These are phyloP conservation scores for Spinacia oleracea DNA, from an alignment of 179 eudicot species.

Conservation along the genomic window DNA sequence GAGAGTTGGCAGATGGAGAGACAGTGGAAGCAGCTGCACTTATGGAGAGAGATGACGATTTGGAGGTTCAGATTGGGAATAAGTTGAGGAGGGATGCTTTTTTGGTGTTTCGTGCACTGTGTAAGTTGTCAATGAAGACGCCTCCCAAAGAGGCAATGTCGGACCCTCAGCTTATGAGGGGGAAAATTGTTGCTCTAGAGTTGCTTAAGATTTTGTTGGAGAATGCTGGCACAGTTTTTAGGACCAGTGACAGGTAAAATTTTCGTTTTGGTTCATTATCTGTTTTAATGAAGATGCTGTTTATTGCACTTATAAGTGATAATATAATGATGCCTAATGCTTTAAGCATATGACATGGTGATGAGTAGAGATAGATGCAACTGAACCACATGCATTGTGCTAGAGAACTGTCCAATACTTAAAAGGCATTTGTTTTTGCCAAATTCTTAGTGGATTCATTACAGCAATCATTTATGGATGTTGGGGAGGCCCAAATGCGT, in stretches of 20 bases:
- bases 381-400: background rate
- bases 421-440: background rate
- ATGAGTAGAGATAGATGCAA: background rate
- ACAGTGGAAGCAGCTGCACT: slow-evolving; percentile 17
- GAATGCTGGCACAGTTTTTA: slow-evolving; percentile 90
- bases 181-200: slow-evolving; percentile 94
- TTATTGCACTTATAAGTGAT: background rate
- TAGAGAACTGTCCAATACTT: background rate
- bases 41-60: slow-evolving; percentile 78
- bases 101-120: slow-evolving; percentile 90
- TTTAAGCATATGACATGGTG: background rate
- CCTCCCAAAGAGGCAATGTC: slow-evolving; percentile 90
- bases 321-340: background rate
- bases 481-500: background rate
- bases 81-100: slow-evolving; percentile 92
- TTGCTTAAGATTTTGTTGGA: slow-evolving; percentile 97
- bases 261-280: background rate
- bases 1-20: slow-evolving; percentile 87
- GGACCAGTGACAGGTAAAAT: slow-evolving; percentile 93
- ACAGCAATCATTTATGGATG: background rate
- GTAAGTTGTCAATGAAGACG: slow-evolving; percentile 96
- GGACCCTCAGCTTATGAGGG: slow-evolving; percentile 84
- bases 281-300: background rate
- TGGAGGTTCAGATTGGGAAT: slow-evolving; percentile 96
- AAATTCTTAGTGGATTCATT: background rate